phyloP scores from a whole-genome alignment of 2,329 filamentous ascomycete species.

The Tothia fuscella region DNA sequence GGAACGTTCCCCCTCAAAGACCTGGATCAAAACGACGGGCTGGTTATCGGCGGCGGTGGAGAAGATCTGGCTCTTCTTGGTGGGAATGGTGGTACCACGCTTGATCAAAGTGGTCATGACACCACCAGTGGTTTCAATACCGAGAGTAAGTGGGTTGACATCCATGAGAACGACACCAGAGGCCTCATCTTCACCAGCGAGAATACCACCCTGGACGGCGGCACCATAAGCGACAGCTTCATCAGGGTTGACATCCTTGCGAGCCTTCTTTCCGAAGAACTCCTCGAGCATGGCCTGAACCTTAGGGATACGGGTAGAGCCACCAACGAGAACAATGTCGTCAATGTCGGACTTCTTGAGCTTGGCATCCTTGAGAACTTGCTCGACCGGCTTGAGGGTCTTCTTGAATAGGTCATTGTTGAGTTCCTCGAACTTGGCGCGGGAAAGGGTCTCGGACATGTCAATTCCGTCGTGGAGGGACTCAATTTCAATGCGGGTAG shows the following conservation, averaged over 20 bases:
- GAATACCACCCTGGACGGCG: constrained; percentile 90
- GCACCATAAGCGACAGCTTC: constrained; percentile 98
- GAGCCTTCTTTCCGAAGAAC: constrained; percentile 95
- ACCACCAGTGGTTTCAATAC: constrained; percentile 94
- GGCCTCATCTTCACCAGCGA: constrained; percentile 77
- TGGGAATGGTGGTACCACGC: constrained; percentile 88
- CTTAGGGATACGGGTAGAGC: constrained; percentile 98
- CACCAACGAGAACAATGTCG: constrained; percentile 95
- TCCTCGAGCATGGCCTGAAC: constrained; percentile 90
- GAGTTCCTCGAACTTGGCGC: constrained; percentile 98
- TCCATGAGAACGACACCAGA: constrained; percentile 86
- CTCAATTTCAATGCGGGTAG: constrained; percentile 41
- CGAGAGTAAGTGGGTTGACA: constrained; percentile 89
- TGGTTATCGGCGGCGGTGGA: constrained; percentile 95
- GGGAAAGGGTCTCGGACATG: constrained; percentile 95
- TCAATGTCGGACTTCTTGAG: constrained; percentile 90
- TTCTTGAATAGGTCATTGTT: constrained; percentile 99
- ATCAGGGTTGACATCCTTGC: constrained; percentile 99
- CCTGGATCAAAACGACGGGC: constrained; percentile 87
- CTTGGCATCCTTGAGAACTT: constrained; percentile 97
- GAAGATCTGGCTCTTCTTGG: constrained; percentile 96
- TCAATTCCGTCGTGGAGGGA: constrained; percentile 93
- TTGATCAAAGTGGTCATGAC: constrained; percentile 96
- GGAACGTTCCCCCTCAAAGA: constrained; percentile 85
- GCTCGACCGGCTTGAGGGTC: constrained; percentile 96